These are phyloP conservation scores for Pneumocystis jirovecii DNA, from an alignment of 1,139 yeast genomes.

Conservation along the genomic window DNA sequence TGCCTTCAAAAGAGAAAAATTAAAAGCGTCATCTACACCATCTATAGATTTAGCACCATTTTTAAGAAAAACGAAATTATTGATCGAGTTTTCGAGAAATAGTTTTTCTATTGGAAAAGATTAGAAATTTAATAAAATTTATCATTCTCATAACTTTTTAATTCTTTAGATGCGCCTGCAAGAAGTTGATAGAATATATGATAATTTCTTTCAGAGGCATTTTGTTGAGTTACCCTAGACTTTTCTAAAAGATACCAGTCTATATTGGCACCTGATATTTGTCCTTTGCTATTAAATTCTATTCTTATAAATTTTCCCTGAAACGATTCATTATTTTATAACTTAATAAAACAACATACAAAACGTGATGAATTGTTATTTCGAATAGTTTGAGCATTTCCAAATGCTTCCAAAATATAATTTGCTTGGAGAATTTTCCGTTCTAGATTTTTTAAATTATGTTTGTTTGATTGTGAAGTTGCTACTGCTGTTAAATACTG, in stretches of 20 bases:
- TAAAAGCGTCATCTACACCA: constrained; percentile 61
- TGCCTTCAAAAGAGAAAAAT: constrained; percentile 28
- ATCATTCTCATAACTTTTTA: constrained; percentile 21
- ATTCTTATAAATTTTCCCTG: constrained; percentile 73
- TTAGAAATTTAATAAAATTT: neutral
- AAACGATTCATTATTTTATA: neutral
- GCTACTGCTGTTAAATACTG: constrained; percentile 80
- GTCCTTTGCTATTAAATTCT: constrained; percentile 50
- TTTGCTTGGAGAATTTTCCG: constrained; percentile 81
- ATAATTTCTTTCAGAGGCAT: constrained; percentile 66
- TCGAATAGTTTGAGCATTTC: constrained; percentile 90
- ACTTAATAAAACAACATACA: constrained; percentile 23
- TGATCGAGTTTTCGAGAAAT: constrained; percentile 30
- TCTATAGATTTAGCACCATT: constrained; percentile 41
- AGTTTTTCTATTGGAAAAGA: constrained; percentile 24
- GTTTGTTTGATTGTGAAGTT: constrained; percentile 19
- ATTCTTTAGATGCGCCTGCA: constrained; percentile 43
- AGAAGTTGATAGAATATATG: constrained; percentile 84
- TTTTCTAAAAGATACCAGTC: constrained; percentile 91
- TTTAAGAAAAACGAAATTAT: constrained; percentile 45
- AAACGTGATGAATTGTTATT: constrained; percentile 92
- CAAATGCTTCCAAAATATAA: constrained; percentile 90
- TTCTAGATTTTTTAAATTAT: constrained; percentile 36
- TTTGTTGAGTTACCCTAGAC: constrained; percentile 79
- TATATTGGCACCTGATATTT: constrained; percentile 75